Base-by-base conservation (phyloP, 2,329 filamentous ascomycete genomes). In the Pseudopithomyces chartarum region DNA sequence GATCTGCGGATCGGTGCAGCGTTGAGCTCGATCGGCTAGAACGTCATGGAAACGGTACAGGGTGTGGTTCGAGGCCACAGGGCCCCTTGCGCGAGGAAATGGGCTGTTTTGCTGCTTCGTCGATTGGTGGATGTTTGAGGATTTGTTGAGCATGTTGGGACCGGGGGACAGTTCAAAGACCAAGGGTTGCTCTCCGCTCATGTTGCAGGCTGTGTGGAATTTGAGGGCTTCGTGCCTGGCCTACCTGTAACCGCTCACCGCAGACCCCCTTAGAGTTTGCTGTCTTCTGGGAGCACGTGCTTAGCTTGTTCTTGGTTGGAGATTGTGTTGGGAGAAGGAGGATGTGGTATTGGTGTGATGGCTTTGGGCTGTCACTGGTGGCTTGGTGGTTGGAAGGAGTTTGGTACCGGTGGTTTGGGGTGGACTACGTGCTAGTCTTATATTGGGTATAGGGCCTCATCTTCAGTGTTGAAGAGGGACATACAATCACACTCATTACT, bases 41-140 rank as follows among this genome's bases (percentile, higher is more conserved):
- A 55, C 32, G 46, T 57, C 45, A 54, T 33, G 42, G 47, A 52
- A 36, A 32, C 22, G 40, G 47, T 47, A 58, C 56, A 58, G 56
- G 52, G 56, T 52, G 52, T 58, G 56, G 52, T 58, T 55, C 56
- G 50, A 58, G 56, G 47, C 52, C 52, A 58, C 52, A 55, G 47
- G 52, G 56, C 47, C 52, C 52, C 52, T 55, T 54, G 46, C 6
- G 55, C 26, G 15, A 19, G 53, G 39, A 55, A 43, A 43, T 43
- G 15, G 39, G 39, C 11, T 20, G 39, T 11, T 11, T 42, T 42
- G 26, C 8, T 29, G 5, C 5, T 38, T 5, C 6, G 6, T 38
- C 12, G 6, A 38, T 5, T 38, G 34, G 34, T 6, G n/a, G n/a
- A 12, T 38, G 6, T 13, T 13, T 13, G 34, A 13, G 12, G 34